These are phyloP conservation scores for Xylaria scruposa DNA, from an alignment of 495 filamentous ascomycete genomes.

Conservation along the genomic window DNA sequence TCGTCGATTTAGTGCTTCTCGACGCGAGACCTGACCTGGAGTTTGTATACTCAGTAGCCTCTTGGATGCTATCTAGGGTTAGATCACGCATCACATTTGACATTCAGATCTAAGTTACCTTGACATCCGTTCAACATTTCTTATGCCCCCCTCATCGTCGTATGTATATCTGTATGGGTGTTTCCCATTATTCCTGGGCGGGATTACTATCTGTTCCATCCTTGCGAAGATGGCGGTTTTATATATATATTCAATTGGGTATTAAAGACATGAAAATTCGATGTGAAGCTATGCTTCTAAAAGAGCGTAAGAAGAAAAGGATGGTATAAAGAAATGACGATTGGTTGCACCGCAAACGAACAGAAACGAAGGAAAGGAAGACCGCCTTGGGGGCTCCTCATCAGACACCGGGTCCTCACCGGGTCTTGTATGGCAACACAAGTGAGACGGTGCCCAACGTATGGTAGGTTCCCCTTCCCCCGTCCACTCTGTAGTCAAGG, in stretches of 20 bases:
- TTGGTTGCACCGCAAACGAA: conserved; percentile 26
- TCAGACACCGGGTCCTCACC: conserved; percentile 7
- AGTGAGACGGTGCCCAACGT: conserved; percentile 17
- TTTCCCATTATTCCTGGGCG: conserved; percentile 21
- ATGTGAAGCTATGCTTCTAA: conserved; percentile 21
- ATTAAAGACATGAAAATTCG: conserved; percentile 27
- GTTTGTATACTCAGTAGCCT: conserved; percentile 27
- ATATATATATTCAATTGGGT: conserved; percentile 12
- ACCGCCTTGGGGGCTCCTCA: background rate
- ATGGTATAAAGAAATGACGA: conserved; percentile 18
- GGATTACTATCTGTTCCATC: conserved; percentile 23
- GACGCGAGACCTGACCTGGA: conserved; percentile 27
- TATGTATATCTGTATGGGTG: conserved; percentile 23
- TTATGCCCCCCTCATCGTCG: conserved; percentile 20
- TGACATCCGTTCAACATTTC: conserved; percentile 28
- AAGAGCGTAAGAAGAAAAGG: conserved; percentile 20
- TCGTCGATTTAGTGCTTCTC: conserved; percentile 30
- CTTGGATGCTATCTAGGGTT: conserved; percentile 28
- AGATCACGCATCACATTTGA: conserved; percentile 7
- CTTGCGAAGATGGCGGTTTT: background rate
- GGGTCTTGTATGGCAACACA: conserved; percentile 25
- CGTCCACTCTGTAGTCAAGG: conserved; percentile 9
- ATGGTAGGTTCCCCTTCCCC: background rate
- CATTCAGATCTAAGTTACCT: conserved; percentile 18
- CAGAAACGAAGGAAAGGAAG: conserved; percentile 22